Percentiles rank a stretch among this genome's conserved stretches.
phyloP scores from a whole-genome alignment of 2,329 filamentous ascomycete genomes.

The Orbilia blumenaviensis region DNA sequence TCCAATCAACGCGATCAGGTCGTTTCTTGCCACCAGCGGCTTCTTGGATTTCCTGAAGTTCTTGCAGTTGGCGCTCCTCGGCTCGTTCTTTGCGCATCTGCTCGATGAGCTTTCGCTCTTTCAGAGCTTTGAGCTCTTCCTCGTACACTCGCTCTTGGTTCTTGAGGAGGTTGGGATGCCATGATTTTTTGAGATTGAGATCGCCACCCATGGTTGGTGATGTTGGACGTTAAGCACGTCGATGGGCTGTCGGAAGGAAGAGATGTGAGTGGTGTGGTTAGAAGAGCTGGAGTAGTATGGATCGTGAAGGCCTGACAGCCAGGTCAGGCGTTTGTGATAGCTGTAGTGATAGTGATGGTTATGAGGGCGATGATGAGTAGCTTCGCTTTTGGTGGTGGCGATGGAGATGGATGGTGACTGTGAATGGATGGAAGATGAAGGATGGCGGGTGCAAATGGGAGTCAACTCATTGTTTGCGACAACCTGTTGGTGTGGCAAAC shows the following conservation, averaged over 20 bases:
- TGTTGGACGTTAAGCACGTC: constrained; percentile 46
- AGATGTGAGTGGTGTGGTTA: background rate
- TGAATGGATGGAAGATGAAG: background rate
- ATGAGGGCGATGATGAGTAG: background rate
- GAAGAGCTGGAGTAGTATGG: background rate
- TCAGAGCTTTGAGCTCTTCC: constrained; percentile 88
- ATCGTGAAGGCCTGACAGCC: background rate
- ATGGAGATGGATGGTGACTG: background rate
- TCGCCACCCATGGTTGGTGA: constrained; percentile 82
- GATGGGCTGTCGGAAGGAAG: background rate
- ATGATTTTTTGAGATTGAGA: constrained; percentile 93
- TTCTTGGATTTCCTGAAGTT: constrained; percentile 89
- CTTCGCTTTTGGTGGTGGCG: background rate
- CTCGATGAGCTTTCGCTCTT: constrained; percentile 92
- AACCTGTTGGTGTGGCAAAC: background rate
- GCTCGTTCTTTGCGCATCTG: constrained; percentile 91
- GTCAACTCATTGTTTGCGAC: constrained; percentile 3
- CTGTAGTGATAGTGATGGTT: background rate
- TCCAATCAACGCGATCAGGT: constrained; percentile 91
- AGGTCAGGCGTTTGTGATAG: background rate
- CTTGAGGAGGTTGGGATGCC: constrained; percentile 87
- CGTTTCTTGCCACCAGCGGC: constrained; percentile 83
- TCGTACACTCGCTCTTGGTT: constrained; percentile 93
- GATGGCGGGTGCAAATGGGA: background rate
- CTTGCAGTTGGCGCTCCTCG: constrained; percentile 90